Percentiles rank a stretch among this genome's conserved stretches.
Conservation (phyloP, 768 basidiomycete species). For the Galerina sulciceps region DNA sequence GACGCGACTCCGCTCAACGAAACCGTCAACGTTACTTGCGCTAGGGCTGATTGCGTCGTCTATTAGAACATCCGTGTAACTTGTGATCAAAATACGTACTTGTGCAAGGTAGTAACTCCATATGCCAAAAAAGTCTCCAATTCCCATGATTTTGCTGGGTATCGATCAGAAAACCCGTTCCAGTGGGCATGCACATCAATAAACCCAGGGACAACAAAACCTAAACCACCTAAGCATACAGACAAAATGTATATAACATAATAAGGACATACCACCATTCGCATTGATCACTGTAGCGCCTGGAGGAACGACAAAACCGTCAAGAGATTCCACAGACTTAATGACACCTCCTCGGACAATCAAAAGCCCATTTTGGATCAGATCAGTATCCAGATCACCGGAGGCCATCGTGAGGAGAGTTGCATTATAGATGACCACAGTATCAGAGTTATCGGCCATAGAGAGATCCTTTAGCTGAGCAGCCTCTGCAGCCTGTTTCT, state of each 20-base stretch:
- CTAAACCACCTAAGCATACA: slow-evolving; percentile 32
- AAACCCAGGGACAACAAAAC: slow-evolving; percentile 71
- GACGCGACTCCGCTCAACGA: slow-evolving; percentile 67
- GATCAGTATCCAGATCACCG: slow-evolving; percentile 49
- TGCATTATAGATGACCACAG: slow-evolving; percentile 67
- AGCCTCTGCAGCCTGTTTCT: slow-evolving; percentile 45
- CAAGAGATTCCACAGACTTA: slow-evolving; percentile 44
- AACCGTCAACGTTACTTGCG: slow-evolving; percentile 61
- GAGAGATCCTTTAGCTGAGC: slow-evolving; percentile 8
- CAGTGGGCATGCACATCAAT: slow-evolving; percentile 82
- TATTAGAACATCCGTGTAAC: background rate
- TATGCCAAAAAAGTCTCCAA: slow-evolving; percentile 77
- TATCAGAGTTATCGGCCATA: slow-evolving; percentile 36
- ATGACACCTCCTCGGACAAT: slow-evolving; percentile 63
- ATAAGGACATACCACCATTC: slow-evolving; percentile 53
- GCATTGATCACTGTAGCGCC: slow-evolving; percentile 57
- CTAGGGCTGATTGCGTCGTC: slow-evolving; percentile 56
- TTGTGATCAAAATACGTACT: slow-evolving; percentile 46
- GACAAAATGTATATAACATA: background rate
- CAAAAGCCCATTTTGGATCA: slow-evolving; percentile 57
- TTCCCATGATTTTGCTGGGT: slow-evolving; percentile 75
- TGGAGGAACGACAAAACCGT: slow-evolving; percentile 34
- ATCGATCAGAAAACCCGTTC: slow-evolving; percentile 53
- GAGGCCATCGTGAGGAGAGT: slow-evolving; percentile 73
- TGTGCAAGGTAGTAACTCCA: slow-evolving; percentile 78